phyloP scores from a whole-genome alignment of 768 basidiomycete genomes.

The Boletus subcaerulescens region DNA sequence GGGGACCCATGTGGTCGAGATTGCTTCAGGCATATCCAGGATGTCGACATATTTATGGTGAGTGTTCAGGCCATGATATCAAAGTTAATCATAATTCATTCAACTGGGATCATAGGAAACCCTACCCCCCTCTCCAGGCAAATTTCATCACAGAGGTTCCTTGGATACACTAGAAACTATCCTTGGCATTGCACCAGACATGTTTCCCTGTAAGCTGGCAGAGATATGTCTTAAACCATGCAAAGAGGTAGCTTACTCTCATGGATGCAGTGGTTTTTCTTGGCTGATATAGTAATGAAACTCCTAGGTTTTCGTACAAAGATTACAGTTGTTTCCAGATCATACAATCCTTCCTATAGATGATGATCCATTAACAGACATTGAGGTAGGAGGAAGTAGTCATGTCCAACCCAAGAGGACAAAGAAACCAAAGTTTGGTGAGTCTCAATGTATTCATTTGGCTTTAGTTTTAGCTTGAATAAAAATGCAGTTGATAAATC shows the following conservation, averaged over 20 bases:
- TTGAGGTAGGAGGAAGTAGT: not conserved
- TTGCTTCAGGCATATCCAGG: constrained; percentile 29
- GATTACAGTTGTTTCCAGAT: constrained; percentile 18
- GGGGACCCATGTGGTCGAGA: constrained; percentile 31
- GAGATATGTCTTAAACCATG: constrained; percentile 47
- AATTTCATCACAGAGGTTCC: constrained; percentile 4
- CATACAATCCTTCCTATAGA: constrained; percentile 8
- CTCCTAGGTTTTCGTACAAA: constrained; percentile 20
- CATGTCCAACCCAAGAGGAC: not conserved
- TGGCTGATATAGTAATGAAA: not conserved
- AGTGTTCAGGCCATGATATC: not conserved
- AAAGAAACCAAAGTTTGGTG: constrained; percentile 16
- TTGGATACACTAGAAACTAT: constrained; percentile 32
- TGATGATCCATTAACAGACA: not conserved
- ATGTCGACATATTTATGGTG: constrained; percentile 25
- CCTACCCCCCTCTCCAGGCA: constrained; percentile 16
- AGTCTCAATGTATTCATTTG: not conserved
- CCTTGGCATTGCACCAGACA: constrained; percentile 43
- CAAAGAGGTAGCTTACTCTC: constrained; percentile 34
- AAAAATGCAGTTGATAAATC: constrained; percentile 12
- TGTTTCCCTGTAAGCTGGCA: constrained; percentile 49
- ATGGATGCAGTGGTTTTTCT: not conserved
- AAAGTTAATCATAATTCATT: not conserved
- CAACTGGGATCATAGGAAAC: constrained; percentile 13
- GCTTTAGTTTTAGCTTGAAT: not conserved